Evolutionary conservation across 192 early-diverging fungal species (phyloP).

Genomic region (Entrophospora sp.): DNA sequence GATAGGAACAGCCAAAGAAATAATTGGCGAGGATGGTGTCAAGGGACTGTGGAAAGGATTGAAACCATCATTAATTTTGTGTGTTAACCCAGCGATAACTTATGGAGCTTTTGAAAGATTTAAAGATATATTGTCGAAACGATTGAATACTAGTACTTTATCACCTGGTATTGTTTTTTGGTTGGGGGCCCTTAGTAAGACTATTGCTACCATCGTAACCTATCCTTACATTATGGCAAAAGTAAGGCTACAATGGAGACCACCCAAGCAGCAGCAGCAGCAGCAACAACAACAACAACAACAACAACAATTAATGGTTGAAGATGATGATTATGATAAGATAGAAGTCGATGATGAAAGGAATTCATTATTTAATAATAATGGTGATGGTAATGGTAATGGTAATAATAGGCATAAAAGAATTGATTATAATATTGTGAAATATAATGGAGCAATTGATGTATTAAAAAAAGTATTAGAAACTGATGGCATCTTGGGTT

Average conservation of each 20-base stretch:
- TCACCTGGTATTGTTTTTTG: conserved; percentile 80
- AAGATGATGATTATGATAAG: conserved; percentile 35
- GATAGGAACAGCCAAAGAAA: conserved; percentile 52
- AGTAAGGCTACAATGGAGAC: conserved; percentile 88
- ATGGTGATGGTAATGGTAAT: background rate
- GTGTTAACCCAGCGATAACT: conserved; percentile 94
- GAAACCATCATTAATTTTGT: conserved; percentile 83
- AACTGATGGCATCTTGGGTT: conserved; percentile 77
- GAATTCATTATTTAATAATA: too few species aligned
- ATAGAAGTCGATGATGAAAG: too few species aligned
- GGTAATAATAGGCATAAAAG: background rate
- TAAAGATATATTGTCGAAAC: conserved; percentile 49
- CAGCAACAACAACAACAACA: background rate
- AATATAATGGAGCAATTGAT: conserved; percentile 78
- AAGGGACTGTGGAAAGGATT: conserved; percentile 86
- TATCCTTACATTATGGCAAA: conserved; percentile 99
- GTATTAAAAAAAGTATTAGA: conserved; percentile 73
- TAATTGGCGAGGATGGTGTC: conserved; percentile 72
- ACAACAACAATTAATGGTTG: conserved; percentile 26
- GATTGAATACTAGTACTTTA: conserved; percentile 41
- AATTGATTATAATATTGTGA: conserved; percentile 31
- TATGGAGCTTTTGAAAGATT: conserved; percentile 89
- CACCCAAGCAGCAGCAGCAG: conserved; percentile 47
- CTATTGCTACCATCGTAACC: conserved; percentile 74
- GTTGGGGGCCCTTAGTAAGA: conserved; percentile 89